Conservation (phyloP, 75 land plant species). For the Cryptomeria japonica region DNA sequence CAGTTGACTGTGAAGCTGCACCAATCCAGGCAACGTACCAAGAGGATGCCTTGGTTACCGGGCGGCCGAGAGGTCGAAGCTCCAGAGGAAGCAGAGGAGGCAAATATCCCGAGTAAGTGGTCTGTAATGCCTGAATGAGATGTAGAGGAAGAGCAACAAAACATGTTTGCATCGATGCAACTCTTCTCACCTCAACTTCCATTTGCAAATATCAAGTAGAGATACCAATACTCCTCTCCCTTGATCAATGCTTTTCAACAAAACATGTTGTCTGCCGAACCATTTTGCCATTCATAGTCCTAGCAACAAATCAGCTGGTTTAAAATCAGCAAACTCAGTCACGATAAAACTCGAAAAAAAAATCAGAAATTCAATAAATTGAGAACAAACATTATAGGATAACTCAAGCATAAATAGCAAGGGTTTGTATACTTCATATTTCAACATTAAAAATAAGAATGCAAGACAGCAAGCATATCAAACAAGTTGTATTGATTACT, state of each 20-base stretch:
- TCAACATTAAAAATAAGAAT: not conserved
- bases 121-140: conserved; percentile 60
- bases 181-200: conserved; percentile 82
- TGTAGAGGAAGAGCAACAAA: conserved; percentile 77
- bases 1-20: conserved; percentile 64
- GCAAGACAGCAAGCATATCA: not conserved
- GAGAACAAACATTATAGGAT: not conserved
- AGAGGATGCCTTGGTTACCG: conserved; percentile 13
- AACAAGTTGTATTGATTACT: not conserved
- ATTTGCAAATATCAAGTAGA: conserved; percentile 19
- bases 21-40: conserved; percentile 95
- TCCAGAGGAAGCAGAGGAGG: conserved; percentile 63
- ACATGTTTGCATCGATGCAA: conserved; percentile 60
- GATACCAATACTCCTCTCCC: not conserved
- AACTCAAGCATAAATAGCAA: not conserved
- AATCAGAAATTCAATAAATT: not conserved
- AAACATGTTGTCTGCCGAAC: not conserved
- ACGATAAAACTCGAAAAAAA: not conserved
- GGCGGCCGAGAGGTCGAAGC: conserved; percentile 30
- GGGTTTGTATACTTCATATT: not conserved
- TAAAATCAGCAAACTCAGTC: not conserved
- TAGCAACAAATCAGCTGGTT: not conserved
- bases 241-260: not conserved
- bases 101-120: conserved; percentile 23
- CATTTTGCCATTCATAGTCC: not conserved